phyloP scores from a whole-genome alignment of 179 eudicot species.

The Beta macrorhiza region DNA sequence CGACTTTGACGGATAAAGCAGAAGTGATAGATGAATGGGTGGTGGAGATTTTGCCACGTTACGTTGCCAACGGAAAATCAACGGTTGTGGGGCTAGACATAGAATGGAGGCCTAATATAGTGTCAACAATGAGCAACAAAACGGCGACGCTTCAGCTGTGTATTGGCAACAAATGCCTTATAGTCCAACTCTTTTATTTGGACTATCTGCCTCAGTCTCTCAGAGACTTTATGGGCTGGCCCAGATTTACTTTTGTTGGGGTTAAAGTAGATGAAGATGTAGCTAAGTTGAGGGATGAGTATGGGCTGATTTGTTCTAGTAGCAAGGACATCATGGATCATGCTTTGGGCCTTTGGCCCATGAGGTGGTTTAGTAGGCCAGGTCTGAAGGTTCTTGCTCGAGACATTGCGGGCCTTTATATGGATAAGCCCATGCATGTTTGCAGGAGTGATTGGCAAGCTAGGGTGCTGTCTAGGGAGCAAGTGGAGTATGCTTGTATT shows the following conservation, averaged over 20 bases:
- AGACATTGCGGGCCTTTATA: conserved; percentile 11
- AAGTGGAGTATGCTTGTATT: conserved; percentile 63
- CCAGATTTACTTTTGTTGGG: conserved; percentile 53
- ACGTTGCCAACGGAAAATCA: conserved; percentile 11
- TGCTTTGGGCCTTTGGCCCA: conserved; percentile 35
- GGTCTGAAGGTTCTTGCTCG: conserved; percentile 24
- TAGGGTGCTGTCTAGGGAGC: conserved; percentile 45
- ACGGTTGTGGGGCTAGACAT: conserved; percentile 50
- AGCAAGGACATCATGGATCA: conserved; percentile 34
- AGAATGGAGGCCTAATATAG: conserved; percentile 49
- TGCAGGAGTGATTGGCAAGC: conserved; percentile 62
- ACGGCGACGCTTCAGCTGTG: conserved; percentile 62
- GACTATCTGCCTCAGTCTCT: conserved; percentile 46
- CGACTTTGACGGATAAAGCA: conserved; percentile 51
- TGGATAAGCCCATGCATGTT: conserved; percentile 43
- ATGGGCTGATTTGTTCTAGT: conserved; percentile 37
- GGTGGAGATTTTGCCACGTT: conserved; percentile 16
- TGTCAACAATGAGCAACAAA: conserved; percentile 43
- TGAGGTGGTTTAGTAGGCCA: conserved; percentile 27
- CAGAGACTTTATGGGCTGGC: conserved; percentile 30
- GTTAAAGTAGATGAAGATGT: conserved; percentile 47
- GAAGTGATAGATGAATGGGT: conserved; percentile 41
- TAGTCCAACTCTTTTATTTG: conserved; percentile 54
- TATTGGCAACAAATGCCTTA: conserved; percentile 45
- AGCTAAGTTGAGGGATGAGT: conserved; percentile 45